Percentiles rank a stretch among this genome's conserved stretches.
phyloP scores from a whole-genome alignment of 805 yeast species.

The Spathaspora arborariae region DNA sequence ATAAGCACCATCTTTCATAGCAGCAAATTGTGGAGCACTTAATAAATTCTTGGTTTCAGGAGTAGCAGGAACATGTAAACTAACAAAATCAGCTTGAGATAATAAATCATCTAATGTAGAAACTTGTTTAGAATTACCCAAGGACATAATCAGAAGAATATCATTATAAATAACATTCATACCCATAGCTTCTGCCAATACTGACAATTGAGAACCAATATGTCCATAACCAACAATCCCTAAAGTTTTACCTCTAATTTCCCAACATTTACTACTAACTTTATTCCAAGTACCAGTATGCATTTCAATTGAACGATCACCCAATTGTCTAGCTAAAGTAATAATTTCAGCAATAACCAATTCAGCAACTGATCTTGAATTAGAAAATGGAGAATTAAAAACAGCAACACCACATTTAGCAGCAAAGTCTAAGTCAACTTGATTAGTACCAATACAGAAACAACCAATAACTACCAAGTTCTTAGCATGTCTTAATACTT shows the following conservation, averaged over 20 bases:
- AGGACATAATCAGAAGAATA: constrained; percentile 86
- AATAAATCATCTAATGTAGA: constrained; percentile 79
- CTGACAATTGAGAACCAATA: constrained; percentile 95
- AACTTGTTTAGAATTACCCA: constrained; percentile 96
- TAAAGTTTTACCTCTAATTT: constrained; percentile 95
- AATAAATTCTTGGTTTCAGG: constrained; percentile 88
- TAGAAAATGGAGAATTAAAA: constrained; percentile 97
- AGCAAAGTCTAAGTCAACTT: constrained; percentile 89
- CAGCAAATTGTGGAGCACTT: constrained; percentile 85
- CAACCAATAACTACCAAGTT: constrained; percentile 91
- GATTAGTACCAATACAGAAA: constrained; percentile 99
- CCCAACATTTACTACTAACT: constrained; percentile 95
- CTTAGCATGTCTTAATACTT: constrained; percentile 78
- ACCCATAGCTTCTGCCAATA: constrained; percentile 96
- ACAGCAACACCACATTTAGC: constrained; percentile 93
- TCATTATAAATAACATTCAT: constrained; percentile 95
- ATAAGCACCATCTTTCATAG: constrained; percentile 95
- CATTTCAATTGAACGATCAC: constrained; percentile 93
- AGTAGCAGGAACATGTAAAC: constrained; percentile 93
- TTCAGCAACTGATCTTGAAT: constrained; percentile 98
- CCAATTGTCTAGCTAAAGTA: constrained; percentile 90
- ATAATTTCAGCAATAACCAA: constrained; percentile 93
- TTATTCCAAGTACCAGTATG: constrained; percentile 98
- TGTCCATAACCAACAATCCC: constrained; percentile 98
- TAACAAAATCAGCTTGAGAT: constrained; percentile 77